Percentiles rank a stretch among this genome's conserved stretches.
These are phyloP conservation scores for Epichloe typhina DNA, from an alignment of 2,329 filamentous ascomycete species.

Conservation along the genomic window DNA sequence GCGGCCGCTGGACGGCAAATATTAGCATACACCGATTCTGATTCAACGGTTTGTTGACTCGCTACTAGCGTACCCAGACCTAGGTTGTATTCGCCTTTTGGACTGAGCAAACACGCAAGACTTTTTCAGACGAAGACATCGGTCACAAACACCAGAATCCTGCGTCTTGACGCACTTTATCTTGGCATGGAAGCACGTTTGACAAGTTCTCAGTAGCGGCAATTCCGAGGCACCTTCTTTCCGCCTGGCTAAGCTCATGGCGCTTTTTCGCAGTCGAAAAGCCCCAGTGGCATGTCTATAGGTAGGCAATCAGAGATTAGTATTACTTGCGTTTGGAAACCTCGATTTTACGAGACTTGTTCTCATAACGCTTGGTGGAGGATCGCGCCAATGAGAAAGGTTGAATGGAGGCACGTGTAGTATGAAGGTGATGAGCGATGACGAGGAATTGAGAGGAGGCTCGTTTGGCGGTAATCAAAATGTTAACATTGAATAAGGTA, in stretches of 20 bases:
- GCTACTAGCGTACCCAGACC: constrained; percentile 8
- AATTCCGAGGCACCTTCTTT: not conserved
- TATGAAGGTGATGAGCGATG: too few species aligned
- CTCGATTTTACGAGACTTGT: too few species aligned
- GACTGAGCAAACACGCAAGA: constrained; percentile 19
- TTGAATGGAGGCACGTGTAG: not conserved
- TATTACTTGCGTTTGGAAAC: too few species aligned
- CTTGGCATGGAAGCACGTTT: constrained; percentile 22
- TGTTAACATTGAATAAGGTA: too few species aligned
- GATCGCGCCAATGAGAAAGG: not conserved
- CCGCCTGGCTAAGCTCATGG: not conserved
- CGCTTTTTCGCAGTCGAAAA: not conserved
- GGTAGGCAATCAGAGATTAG: too few species aligned
- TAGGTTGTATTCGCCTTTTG: constrained; percentile 13
- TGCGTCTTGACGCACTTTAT: constrained; percentile 22
- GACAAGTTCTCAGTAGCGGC: constrained; percentile 16
- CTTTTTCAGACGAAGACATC: constrained; percentile 20
- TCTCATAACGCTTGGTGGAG: too few species aligned
- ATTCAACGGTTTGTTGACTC: not conserved
- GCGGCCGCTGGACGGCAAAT: not conserved
- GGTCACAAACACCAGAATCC: constrained; percentile 19
- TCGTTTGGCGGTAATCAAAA: too few species aligned
- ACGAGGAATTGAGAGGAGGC: too few species aligned
- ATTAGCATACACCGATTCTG: not conserved
- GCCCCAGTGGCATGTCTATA: not conserved